phyloP scores from a whole-genome alignment of 2,329 filamentous ascomycete species.

The Trichoderma sp. region DNA sequence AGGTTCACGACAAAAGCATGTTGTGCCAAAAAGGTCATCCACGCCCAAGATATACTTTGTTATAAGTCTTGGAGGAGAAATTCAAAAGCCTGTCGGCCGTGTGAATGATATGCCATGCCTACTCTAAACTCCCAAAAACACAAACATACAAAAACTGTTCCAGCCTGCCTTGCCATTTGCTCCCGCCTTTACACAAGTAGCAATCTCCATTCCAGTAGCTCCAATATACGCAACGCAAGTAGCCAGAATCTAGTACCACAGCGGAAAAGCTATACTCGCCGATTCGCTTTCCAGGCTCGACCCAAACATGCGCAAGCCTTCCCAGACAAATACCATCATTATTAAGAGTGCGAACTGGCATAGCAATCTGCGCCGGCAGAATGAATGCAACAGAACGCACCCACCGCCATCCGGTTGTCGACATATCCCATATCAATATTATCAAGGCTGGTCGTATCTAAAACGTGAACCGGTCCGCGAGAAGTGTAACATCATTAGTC shows the following conservation, averaged over 20 bases:
- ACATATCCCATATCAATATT: constrained; percentile 19
- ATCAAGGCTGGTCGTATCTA: constrained; percentile 20
- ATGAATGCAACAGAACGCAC: constrained; percentile 20
- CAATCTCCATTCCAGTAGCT: constrained; percentile 9
- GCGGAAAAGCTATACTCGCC: constrained; percentile 27
- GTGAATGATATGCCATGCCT: constrained; percentile 19
- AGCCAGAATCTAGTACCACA: constrained; percentile 36
- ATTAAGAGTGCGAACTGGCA: not conserved
- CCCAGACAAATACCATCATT: constrained; percentile 22
- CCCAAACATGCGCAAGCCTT: constrained; percentile 25
- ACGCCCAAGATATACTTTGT: not conserved
- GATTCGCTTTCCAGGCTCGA: not conserved
- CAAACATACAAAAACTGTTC: constrained; percentile 15
- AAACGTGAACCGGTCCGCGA: constrained; percentile 8
- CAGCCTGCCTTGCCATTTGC: constrained; percentile 16
- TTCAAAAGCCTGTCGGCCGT: constrained; percentile 4
- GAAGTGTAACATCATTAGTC: constrained; percentile 30
- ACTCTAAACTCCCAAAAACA: constrained; percentile 21
- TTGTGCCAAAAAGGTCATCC: not conserved
- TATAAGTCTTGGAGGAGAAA: not conserved
- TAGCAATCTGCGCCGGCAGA: constrained; percentile 15
- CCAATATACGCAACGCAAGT: constrained; percentile 27
- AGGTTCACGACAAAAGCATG: not conserved
- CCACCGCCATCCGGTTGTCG: constrained; percentile 14
- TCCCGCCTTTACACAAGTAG: constrained; percentile 7